phyloP scores from a whole-genome alignment of 768 basidiomycete species.

The Lactarius akahatsu region DNA sequence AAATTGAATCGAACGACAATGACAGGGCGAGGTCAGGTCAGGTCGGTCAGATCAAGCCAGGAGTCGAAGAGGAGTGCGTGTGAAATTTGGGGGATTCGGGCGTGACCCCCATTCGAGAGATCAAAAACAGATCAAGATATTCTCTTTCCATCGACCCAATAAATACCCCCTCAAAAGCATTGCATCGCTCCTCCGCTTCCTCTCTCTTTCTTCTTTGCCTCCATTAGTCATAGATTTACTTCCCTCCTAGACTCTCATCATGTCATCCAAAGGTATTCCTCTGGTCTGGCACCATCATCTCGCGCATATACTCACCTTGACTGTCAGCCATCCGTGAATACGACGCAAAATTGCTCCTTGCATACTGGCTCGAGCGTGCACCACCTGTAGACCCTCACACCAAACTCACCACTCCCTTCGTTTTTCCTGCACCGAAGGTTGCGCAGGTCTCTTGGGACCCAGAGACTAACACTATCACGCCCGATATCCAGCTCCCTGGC shows the following conservation, averaged over 20 bases:
- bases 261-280: constrained; percentile 30
- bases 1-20: constrained; percentile 6
- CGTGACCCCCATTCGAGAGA: constrained; percentile 6
- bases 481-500: constrained; percentile 60
- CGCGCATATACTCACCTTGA: constrained; percentile 21
- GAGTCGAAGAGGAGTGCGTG: constrained; percentile 15
- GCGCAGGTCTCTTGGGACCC: constrained; percentile 89
- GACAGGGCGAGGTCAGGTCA: too few species aligned
- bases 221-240: constrained; percentile 9
- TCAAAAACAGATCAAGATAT: constrained; percentile 3
- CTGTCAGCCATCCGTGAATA: constrained; percentile 85
- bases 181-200: background rate
- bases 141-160: constrained; percentile 17
- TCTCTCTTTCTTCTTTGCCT: constrained; percentile 7
- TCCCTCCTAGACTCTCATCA: constrained; percentile 8
- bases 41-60: background rate
- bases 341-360: constrained; percentile 96
- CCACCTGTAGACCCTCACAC: constrained; percentile 71
- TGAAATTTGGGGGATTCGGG: constrained; percentile 28
- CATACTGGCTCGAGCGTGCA: constrained; percentile 95
- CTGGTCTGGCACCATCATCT: background rate
- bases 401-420: constrained; percentile 53
- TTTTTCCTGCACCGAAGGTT: constrained; percentile 67
- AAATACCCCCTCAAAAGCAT: constrained; percentile 21
- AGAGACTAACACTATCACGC: constrained; percentile 57